These are phyloP conservation scores for Zelopaecilomyces penicillatus DNA, from an alignment of 2,329 filamentous ascomycete species.

Conservation along the genomic window DNA sequence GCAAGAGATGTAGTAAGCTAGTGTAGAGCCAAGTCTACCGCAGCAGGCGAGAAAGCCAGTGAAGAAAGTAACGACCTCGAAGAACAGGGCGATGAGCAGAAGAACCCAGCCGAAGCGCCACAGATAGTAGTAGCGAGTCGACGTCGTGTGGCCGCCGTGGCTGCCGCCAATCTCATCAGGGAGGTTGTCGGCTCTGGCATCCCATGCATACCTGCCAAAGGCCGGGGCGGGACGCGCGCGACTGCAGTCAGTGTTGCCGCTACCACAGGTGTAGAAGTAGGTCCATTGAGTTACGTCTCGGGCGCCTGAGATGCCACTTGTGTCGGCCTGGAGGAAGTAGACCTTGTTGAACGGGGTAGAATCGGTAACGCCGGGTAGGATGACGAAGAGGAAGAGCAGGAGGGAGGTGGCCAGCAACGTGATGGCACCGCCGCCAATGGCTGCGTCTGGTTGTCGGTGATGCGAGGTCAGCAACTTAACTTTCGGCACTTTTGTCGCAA, in stretches of 20 bases:
- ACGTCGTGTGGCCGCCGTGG: constrained; percentile 48
- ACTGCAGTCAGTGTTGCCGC: constrained; percentile 56
- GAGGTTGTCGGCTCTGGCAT: constrained; percentile 34
- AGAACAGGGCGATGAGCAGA: constrained; percentile 76
- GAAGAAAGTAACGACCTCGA: constrained; percentile 60
- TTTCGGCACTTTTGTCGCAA: too few species aligned
- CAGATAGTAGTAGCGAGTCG: constrained; percentile 63
- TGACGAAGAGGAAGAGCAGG: constrained; percentile 49
- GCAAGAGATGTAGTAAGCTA: constrained; percentile 50
- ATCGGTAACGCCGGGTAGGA: constrained; percentile 45
- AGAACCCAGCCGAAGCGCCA: constrained; percentile 93
- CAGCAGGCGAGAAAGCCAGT: constrained; percentile 60
- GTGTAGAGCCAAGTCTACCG: constrained; percentile 59
- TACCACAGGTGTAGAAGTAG: constrained; percentile 75
- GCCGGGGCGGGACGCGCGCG: constrained; percentile 52
- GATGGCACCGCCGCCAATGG: constrained; percentile 34
- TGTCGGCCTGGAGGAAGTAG: constrained; percentile 80
- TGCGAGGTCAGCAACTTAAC: neutral
- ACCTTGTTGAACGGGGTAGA: constrained; percentile 58
- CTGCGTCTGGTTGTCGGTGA: constrained; percentile 24
- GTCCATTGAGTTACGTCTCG: constrained; percentile 72
- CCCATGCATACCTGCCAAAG: constrained; percentile 61
- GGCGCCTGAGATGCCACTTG: constrained; percentile 61
- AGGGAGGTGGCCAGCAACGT: constrained; percentile 43
- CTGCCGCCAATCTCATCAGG: constrained; percentile 39